These are phyloP conservation scores for Deinandra increscens DNA, from an alignment of 129 eudicot species.

Conservation along the genomic window DNA sequence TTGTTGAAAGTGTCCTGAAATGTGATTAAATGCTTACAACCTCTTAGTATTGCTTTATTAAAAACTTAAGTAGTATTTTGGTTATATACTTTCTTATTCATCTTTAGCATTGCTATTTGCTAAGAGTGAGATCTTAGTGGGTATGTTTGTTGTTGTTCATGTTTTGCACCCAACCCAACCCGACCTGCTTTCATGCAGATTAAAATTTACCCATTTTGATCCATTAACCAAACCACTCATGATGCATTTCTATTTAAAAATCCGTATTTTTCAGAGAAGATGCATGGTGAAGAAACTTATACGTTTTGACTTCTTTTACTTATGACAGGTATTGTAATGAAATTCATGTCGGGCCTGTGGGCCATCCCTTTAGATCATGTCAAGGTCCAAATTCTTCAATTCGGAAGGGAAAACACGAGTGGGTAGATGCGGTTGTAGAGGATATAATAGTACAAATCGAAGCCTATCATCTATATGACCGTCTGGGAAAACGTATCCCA, in stretches of 20 bases:
- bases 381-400: slow-evolving; percentile 65
- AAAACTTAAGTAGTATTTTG: not conserved
- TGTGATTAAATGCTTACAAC: not conserved
- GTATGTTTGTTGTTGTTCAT: not conserved
- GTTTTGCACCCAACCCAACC: not conserved
- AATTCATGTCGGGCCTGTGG: slow-evolving; percentile 84
- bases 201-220: not conserved
- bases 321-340: slow-evolving; percentile 85
- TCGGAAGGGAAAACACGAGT: slow-evolving; percentile 77
- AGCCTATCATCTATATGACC: slow-evolving; percentile 81
- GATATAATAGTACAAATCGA: slow-evolving; percentile 82
- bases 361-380: slow-evolving; percentile 94
- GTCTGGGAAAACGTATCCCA: slow-evolving; percentile 78
- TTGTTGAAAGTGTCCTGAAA: not conserved
- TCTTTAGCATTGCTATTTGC: too few relatives aligned
- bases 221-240: not conserved
- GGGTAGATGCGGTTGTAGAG: slow-evolving; percentile 69
- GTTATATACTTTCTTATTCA: not conserved
- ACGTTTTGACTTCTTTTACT: not conserved
- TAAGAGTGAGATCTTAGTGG: too few relatives aligned
- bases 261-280: not conserved
- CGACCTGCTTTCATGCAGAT: not conserved
- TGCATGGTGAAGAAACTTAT: slow-evolving; percentile 14
- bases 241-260: not conserved
- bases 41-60: not conserved